Base-by-base conservation (phyloP, 805 yeast genomes). In the Saccharomycopsis sp. region DNA sequence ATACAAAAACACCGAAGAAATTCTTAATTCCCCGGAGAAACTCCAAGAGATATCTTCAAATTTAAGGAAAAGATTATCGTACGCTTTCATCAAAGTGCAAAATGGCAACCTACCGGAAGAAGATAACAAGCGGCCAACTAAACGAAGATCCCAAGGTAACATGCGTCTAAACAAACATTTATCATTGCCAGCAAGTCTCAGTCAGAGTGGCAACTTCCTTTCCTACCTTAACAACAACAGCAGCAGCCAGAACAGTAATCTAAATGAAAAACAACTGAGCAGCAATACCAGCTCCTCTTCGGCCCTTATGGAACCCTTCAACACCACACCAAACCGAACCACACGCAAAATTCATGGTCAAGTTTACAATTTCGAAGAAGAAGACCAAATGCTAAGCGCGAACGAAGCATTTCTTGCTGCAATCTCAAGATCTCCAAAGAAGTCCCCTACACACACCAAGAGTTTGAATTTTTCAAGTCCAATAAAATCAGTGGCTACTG, bases 61-160 rank as follows among this genome's bases (percentile, higher is more conserved):
- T 24, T 44, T 58, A 26, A 50, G 52, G 29, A 50, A 54, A 13
- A 53, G 59, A 27, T 48, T 58, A 19, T 47, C 59, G 16, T 49
- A 51, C 49, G 62, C 62, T 11, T 53, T 57, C 50, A 26, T 50
- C 16, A 58, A 57, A 41, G 59, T 58, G 9, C 60, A 59, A 33
- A 44, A 58, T 31, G 57, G 57, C 24, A 8, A 34, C 16, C 23
- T 16, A 21, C 35, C 31, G 28, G 48, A 34, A 3, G 33, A 37
- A 11, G 22, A 38, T 5, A 33, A 17, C 6, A 22, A 29, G 11
- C 26, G 33, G 9, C 44, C 39, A 11, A 9, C 13, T 7, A 41
- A 40, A 34, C 26, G 43, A 22, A 24, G 43, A 27, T 23, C 40
- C 13, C 41, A 43, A 38, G 31, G 9, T 14, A 40, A 17, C 33